These are phyloP conservation scores for Fusarium globosum DNA, from an alignment of 2,329 filamentous ascomycete genomes.

Conservation along the genomic window DNA sequence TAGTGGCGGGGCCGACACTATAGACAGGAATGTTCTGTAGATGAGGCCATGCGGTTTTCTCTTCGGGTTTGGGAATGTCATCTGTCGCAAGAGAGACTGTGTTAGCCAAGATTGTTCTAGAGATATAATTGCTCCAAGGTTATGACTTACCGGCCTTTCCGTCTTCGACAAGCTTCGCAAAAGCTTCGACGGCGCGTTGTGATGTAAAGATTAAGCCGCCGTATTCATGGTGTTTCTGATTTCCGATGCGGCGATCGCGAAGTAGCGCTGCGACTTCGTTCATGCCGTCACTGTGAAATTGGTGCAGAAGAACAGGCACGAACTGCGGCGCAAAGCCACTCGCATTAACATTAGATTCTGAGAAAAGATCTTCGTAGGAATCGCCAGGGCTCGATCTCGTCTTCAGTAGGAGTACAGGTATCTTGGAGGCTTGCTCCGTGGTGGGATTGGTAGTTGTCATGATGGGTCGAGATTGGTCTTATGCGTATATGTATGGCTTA, in stretches of 20 bases:
- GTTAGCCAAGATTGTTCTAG: neutral
- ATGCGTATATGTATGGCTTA: neutral
- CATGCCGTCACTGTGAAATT: constrained; percentile 70
- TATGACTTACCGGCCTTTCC: constrained; percentile 52
- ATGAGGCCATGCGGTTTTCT: constrained; percentile 58
- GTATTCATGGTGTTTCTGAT: constrained; percentile 59
- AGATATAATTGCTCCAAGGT: neutral
- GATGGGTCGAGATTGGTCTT: neutral
- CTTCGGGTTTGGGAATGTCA: constrained; percentile 2
- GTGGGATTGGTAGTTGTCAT: constrained; percentile 25
- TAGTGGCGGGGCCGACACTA: constrained; percentile 84
- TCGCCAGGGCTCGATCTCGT: constrained; percentile 79
- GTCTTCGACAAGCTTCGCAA: constrained; percentile 70
- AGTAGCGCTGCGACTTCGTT: constrained; percentile 64
- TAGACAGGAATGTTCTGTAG: constrained; percentile 73
- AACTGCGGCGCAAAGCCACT: constrained; percentile 72
- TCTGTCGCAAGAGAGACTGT: constrained; percentile 12
- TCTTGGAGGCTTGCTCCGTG: constrained; percentile 28
- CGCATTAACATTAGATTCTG: constrained; percentile 49
- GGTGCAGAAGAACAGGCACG: constrained; percentile 81
- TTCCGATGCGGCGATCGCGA: constrained; percentile 54
- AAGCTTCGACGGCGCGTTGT: constrained; percentile 84
- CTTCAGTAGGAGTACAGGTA: constrained; percentile 77
- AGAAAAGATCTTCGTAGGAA: constrained; percentile 77
- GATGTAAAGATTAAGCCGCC: constrained; percentile 88